phyloP scores from a whole-genome alignment of 2,329 filamentous ascomycete genomes.

The Fusarium circinatum region DNA sequence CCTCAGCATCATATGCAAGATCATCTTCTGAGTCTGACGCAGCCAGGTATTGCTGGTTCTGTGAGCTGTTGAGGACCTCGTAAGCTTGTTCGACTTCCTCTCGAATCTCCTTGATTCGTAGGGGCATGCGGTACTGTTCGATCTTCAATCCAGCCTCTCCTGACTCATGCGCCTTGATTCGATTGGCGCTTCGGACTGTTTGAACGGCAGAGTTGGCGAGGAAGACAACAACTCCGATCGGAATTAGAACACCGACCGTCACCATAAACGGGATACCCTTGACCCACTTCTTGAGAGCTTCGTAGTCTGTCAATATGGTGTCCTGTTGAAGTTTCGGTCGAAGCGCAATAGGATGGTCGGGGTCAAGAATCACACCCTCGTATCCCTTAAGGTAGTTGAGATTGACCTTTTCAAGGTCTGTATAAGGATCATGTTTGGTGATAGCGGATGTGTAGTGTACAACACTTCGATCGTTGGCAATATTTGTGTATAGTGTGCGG shows the following conservation, averaged over 20 bases:
- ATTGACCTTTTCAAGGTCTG: slow-evolving; percentile 71
- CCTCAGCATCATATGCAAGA: slow-evolving; percentile 48
- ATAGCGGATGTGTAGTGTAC: slow-evolving; percentile 87
- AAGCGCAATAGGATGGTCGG: slow-evolving; percentile 66
- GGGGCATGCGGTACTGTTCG: slow-evolving; percentile 77
- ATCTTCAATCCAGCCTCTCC: slow-evolving; percentile 75
- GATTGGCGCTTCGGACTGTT: slow-evolving; percentile 76
- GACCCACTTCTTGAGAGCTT: slow-evolving; percentile 50
- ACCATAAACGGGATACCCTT: slow-evolving; percentile 71
- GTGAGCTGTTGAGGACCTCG: slow-evolving; percentile 75
- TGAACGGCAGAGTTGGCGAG: slow-evolving; percentile 81
- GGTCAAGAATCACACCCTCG: slow-evolving; percentile 79
- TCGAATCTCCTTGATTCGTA: slow-evolving; percentile 80
- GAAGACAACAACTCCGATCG: slow-evolving; percentile 76
- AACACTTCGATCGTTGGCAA: slow-evolving; percentile 85
- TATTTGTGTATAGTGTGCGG: slow-evolving; percentile 84
- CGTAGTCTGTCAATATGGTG: slow-evolving; percentile 48
- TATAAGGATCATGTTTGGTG: slow-evolving; percentile 80
- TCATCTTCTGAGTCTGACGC: slow-evolving; percentile 60
- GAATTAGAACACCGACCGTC: slow-evolving; percentile 75
- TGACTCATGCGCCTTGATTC: slow-evolving; percentile 80
- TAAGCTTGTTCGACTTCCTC: slow-evolving; percentile 81
- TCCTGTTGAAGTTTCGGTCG: slow-evolving; percentile 50
- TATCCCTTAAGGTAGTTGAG: slow-evolving; percentile 81
- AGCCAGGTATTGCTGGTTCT: slow-evolving; percentile 76